Evolutionary conservation across 139 green algal genomes (phyloP), one percentile per base, ranked within the genome.

Genomic region (Pedinophyceae sp.): DNA sequence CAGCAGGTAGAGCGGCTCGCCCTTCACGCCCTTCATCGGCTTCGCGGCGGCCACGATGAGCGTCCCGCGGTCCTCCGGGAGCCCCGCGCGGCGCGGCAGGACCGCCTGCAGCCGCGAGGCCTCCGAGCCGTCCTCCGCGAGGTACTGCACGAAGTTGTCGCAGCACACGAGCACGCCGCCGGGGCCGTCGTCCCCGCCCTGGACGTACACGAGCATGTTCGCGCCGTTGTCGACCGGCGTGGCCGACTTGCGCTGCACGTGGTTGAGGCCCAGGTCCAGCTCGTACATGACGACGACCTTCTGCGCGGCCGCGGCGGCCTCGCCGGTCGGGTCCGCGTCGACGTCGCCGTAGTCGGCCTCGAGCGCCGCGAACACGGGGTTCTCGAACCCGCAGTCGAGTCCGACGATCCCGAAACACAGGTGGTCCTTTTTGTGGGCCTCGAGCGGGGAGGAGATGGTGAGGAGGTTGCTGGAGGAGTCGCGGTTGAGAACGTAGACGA

Each of bases 81-180:
- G 69, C 64, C 78, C 74, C 27, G 60, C 65, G 47, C 91, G 75
- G 3, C 92, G 77, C 3, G 92, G 92, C 51, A 99, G 91, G 53
- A 95, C 80, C 17, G 82, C 82, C 2, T 84, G 75, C 51, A 98
- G 61, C n/a, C n/a, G n/a, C n/a, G n/a, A n/a, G 6, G 15, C 57
- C 60, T 61, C 57, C 57, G 19, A 57, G 24, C 10, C 17, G n/a
- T 29, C 64, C 47, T 76, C 59, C 43, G 61, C 57, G 25, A 69
- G 64, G 78, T 94, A 97, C 4, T 96, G 79, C 34, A 99, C 72
- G 69, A 95, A 99, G 71, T 97, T 96, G 61, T 99, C 92, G 16
- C 75, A 74, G 54, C 82, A 94, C 55, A 99, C 84, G 30, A 99
- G 71, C 53, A 97, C 86, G 30, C 91, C 91, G 1, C 85, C 81